Evolutionary conservation across 192 early-diverging fungal species (phyloP).

Genomic region (Spizellomyces punctatus): DNA sequence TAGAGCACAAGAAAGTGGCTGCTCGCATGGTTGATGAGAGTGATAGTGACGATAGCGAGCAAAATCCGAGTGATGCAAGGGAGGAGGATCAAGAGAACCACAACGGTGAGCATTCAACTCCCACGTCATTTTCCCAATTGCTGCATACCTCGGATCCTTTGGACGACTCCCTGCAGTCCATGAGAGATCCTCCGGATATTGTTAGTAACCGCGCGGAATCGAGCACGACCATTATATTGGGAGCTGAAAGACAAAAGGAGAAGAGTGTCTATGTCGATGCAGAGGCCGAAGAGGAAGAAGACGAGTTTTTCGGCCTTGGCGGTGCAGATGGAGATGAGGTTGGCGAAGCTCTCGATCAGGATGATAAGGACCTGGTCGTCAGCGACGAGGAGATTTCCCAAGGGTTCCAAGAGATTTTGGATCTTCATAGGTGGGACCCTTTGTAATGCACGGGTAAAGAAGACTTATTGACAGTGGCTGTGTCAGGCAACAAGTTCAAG

Average conservation of each 20-base stretch:
- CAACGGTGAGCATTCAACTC: background rate
- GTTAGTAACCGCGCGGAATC: too few species aligned
- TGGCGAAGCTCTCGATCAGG: constrained; percentile 13
- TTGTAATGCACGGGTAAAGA: background rate
- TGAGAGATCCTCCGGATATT: too few species aligned
- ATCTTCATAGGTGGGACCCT: constrained; percentile 21
- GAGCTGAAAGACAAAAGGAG: too few species aligned
- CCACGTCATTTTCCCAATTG: background rate
- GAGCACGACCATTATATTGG: too few species aligned
- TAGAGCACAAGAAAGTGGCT: background rate
- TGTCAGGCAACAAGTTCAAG: constrained; percentile 28
- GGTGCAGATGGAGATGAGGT: constrained; percentile 37
- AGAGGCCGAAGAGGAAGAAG: constrained; percentile 31
- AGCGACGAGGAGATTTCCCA: constrained; percentile 30
- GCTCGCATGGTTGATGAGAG: constrained; percentile 8
- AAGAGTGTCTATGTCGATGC: background rate
- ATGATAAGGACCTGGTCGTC: constrained; percentile 24
- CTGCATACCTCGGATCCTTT: background rate
- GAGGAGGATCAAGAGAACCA: constrained; percentile 3
- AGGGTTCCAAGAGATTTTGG: constrained; percentile 13
- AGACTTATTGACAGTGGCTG: background rate
- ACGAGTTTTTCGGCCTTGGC: constrained; percentile 45
- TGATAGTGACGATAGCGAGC: constrained; percentile 5
- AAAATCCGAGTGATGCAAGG: background rate
- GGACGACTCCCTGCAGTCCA: background rate